These are phyloP conservation scores for Diutina ranongensis DNA, from an alignment of 1,139 yeast genomes.

Conservation along the genomic window DNA sequence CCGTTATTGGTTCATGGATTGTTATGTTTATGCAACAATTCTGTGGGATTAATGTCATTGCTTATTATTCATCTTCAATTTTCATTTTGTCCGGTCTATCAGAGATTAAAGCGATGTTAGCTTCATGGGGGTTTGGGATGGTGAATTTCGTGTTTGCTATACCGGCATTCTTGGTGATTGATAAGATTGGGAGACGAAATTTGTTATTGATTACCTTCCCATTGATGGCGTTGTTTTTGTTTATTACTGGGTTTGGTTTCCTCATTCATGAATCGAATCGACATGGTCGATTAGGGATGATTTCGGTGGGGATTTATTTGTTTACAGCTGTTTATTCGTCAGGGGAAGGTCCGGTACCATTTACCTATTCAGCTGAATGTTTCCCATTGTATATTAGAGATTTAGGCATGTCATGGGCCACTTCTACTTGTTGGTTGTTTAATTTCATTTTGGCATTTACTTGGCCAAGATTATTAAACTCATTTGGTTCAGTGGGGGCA, in stretches of 20 bases:
- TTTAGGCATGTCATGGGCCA: slow-evolving; percentile 76
- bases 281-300: slow-evolving; percentile 41
- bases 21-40: slow-evolving; percentile 89
- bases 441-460: slow-evolving; percentile 71
- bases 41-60: slow-evolving; percentile 53
- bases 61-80: slow-evolving; percentile 1
- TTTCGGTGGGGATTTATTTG: slow-evolving; percentile 62
- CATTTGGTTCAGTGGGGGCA: slow-evolving; percentile 72
- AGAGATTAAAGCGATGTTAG: slow-evolving; percentile 1
- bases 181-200: slow-evolving; percentile 5
- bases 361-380: slow-evolving; percentile 81
- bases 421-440: slow-evolving; percentile 81
- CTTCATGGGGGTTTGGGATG: slow-evolving; percentile 7
- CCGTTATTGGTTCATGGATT: slow-evolving; percentile 68
- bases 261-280: slow-evolving; percentile 31
- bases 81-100: slow-evolving; percentile 3
- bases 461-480: slow-evolving; percentile 63
- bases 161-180: slow-evolving; percentile 5
- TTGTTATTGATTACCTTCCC: slow-evolving; percentile 4
- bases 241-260: slow-evolving; percentile 32
- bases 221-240: background rate
- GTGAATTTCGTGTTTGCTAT: slow-evolving; percentile 6
- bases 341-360: slow-evolving; percentile 88
- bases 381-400: slow-evolving; percentile 79
- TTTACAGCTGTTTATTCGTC: slow-evolving; percentile 68